Percentiles rank a stretch among this genome's conserved stretches.
Conservation (phyloP, 1,139 yeast species). For the Geotrichum carabidarum region DNA sequence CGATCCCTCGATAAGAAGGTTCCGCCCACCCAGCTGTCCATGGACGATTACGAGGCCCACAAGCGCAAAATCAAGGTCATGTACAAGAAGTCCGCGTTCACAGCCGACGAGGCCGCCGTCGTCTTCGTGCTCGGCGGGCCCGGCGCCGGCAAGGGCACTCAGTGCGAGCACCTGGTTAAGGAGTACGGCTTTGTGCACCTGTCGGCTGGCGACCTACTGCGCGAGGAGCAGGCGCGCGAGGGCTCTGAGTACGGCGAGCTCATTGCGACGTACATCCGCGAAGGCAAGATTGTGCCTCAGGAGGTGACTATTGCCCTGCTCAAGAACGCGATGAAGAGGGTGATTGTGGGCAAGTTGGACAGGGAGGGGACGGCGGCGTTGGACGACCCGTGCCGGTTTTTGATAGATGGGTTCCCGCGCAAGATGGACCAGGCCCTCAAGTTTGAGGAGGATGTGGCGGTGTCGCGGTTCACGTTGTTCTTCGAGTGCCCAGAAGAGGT, state of each 20-base stretch:
- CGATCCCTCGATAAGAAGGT: slow-evolving; percentile 46
- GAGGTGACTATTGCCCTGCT: slow-evolving; percentile 85
- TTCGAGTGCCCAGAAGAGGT: slow-evolving; percentile 91
- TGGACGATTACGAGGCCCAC: slow-evolving; percentile 55
- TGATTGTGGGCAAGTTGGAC: slow-evolving; percentile 26
- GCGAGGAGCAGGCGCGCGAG: slow-evolving; percentile 82
- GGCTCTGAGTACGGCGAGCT: slow-evolving; percentile 83
- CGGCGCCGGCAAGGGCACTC: slow-evolving; percentile 97
- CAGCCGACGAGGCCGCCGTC: slow-evolving; percentile 63
- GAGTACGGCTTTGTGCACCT: slow-evolving; percentile 81
- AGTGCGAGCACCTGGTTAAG: slow-evolving; percentile 75
- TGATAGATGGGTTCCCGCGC: slow-evolving; percentile 95
- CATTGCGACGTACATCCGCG: slow-evolving; percentile 76
- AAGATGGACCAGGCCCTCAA: slow-evolving; percentile 96
- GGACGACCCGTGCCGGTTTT: slow-evolving; percentile 57
- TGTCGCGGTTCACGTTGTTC: slow-evolving; percentile 53
- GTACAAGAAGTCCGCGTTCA: slow-evolving; percentile 44
- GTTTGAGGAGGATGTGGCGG: slow-evolving; percentile 77
- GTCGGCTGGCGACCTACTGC: slow-evolving; percentile 88
- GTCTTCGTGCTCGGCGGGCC: slow-evolving; percentile 77
- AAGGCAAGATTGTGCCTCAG: slow-evolving; percentile 91
- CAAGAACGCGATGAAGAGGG: slow-evolving; percentile 67
- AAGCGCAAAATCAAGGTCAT: slow-evolving; percentile 24
- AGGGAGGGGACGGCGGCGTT: slow-evolving; percentile 25
- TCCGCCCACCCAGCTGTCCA: slow-evolving; percentile 49